Evolutionary conservation across 805 yeast genomes (phyloP).

Genomic region (Myxozyma melibiosi): DNA sequence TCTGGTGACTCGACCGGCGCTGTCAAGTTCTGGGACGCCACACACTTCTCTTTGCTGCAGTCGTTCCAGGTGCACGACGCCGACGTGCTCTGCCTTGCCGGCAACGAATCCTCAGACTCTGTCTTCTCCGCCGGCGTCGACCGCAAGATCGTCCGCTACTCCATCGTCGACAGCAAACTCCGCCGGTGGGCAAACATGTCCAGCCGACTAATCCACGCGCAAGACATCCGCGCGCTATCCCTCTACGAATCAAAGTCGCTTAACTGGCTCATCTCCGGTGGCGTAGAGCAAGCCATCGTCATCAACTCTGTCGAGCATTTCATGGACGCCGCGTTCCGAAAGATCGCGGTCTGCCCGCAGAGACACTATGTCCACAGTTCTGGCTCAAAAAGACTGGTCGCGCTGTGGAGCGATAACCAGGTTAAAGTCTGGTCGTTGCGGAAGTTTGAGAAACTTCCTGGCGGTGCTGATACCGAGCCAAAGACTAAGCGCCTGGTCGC

Average conservation of each 20-base stretch:
- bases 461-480: constrained; percentile 26
- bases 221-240: constrained; percentile 42
- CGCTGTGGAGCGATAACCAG: constrained; percentile 79
- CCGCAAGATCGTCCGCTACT: constrained; percentile 79
- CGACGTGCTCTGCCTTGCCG: constrained; percentile 75
- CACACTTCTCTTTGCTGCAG: constrained; percentile 74
- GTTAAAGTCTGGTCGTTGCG: constrained; percentile 72
- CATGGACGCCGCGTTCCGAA: constrained; percentile 67
- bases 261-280: constrained; percentile 73
- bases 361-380: constrained; percentile 57
- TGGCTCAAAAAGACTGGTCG: constrained; percentile 53
- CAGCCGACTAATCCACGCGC: constrained; percentile 79
- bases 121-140: constrained; percentile 93
- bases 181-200: constrained; percentile 74
- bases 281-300: constrained; percentile 70
- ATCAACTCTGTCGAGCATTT: constrained; percentile 65
- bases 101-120: constrained; percentile 60
- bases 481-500: constrained; percentile 60
- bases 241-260: constrained; percentile 45
- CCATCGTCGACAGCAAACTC: constrained; percentile 48
- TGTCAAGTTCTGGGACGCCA: constrained; percentile 88
- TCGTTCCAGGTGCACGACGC: constrained; percentile 85
- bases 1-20: constrained; percentile 96
- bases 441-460: constrained; percentile 6
- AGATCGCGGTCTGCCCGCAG: constrained; percentile 63